Evolutionary conservation across 2,329 filamentous ascomycete genomes (phyloP), one percentile per base, ranked within the genome.

Genomic region (Epichloe scottii): DNA sequence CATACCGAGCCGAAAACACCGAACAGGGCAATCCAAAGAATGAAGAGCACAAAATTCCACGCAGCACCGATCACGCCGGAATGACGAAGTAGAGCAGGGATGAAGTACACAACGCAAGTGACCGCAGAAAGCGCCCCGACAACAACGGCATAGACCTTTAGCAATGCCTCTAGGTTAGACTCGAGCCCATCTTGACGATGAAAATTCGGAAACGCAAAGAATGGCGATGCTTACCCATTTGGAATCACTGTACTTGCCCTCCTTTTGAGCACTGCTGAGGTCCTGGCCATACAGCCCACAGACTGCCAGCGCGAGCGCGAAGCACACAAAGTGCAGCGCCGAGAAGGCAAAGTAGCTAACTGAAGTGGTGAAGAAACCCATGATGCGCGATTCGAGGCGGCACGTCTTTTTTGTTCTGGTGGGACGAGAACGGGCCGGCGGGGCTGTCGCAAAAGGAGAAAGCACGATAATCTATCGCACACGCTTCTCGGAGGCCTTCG

Each of bases 1-100:
- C 66, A 26, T 62, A 74, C 80, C 59, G 77, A 81, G 50, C 83
- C 89, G 63, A 95, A 95, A 54, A 93, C 71, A 17, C 88, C 89
- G 64, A 95, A 95, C 5, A 93, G 74, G 2, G 82, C 79, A 53
- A 89, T 80, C 84, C 87, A 95, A 33, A 94, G 76, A 55, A 93
- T 72, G 59, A 85, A 87, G 17, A 94, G 67, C 14, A 91, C 63
- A 38, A 75, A 68, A 65, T 89, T 85, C 82, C 87, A 89, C 48
- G 73, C 68, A 62, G 87, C 85, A 49, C 80, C 68, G 44, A 72
- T 56, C 26, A 68, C 37, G 44, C 65, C 62, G 21, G 71, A 71
- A 55, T 76, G 68, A 54, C 74, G 73, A 44, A 78, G 62, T 50
- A 85, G 66, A 57, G 81, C 76, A 5, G 85, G 79, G 8, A 88